Evolutionary conservation across 495 filamentous ascomycete genomes (phyloP), one percentile per base, ranked within the genome.

Genomic region (Chaetomium fimeti): DNA sequence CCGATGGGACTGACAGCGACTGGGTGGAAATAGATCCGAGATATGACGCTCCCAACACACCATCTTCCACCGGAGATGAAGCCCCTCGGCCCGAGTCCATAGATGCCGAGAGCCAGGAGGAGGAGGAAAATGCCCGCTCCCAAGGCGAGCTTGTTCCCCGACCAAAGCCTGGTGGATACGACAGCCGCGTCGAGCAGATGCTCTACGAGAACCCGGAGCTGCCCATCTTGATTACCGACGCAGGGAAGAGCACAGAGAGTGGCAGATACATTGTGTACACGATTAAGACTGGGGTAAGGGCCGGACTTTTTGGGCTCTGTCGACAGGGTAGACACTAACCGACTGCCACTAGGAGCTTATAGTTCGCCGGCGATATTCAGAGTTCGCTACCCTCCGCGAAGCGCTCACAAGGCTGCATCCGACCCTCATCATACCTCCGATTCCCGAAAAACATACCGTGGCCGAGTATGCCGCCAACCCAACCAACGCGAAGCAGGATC

Each of bases 391-490:
- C 8, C 80, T 98, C 52, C 84, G 94, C 65, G 88, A 91, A 69
- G 93, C 93, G 2, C 84, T 98, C 20, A 90, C 92, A 24, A 88
- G 89, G 64, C 81, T 98, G 61, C 95, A 98, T 69, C 94, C 94
- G 2, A 97, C 94, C 3, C 84, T 98, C 40, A 88, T 98, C 65
- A 90, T 98, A 58, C 94, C 94, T 1, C 94, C 94, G 2, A 98
- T 98, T 66, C 94, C 94, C 11, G 94, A 98, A 78, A 98, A 98
- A 75, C 94, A 98, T 73, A 92, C 91, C 59, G 93, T 98, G 89
- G 93, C 94, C 54, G 94, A 98, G 72, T 98, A 98, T 74, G 94
- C 94, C 27, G 93, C 95, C 22, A 97, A 96, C 67, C 94, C 94
- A 0, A 97, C 94, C 32, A 96, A 93, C 73, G 94, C 94, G 29